Evolutionary conservation across 169 alveolate genomes (phyloP).

Genomic region (Theileria annulata): DNA sequence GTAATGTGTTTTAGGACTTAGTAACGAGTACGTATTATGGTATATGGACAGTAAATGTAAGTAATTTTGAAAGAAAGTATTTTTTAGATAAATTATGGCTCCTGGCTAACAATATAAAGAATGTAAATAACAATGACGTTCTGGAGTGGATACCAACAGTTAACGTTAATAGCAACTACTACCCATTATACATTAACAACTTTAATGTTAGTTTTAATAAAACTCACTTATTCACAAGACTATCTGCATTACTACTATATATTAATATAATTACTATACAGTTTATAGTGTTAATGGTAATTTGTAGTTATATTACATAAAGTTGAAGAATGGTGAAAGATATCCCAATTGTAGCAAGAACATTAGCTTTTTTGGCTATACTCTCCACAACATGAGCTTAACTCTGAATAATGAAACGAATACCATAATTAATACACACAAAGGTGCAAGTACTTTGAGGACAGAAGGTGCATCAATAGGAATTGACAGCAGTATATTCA

Average conservation of each 20-base stretch:
- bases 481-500: too few species aligned
- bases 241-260: too few species aligned
- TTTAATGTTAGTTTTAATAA: conserved; percentile 30
- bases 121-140: background rate
- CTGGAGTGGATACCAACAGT: conserved; percentile 61
- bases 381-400: conserved; percentile 33
- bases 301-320: conserved; percentile 47
- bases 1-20: too few species aligned
- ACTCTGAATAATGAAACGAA: conserved; percentile 40
- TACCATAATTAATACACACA: conserved; percentile 35
- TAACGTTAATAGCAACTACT: conserved; percentile 17
- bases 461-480: background rate
- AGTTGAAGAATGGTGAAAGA: conserved; percentile 29
- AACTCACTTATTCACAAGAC: too few species aligned
- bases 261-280: too few species aligned
- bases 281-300: background rate
- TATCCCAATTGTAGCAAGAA: conserved; percentile 43
- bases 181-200: conserved; percentile 56
- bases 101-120: background rate
- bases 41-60: conserved; percentile 43
- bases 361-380: conserved; percentile 59
- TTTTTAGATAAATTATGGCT: conserved; percentile 34
- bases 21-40: conserved; percentile 43
- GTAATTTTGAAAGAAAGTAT: conserved; percentile 24
- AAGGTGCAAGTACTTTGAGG: conserved; percentile 29